Percentiles rank a stretch among this genome's conserved stretches.
Evolutionary conservation across 345 rosid genomes (phyloP).

Genomic region (Syzygium aromaticum): DNA sequence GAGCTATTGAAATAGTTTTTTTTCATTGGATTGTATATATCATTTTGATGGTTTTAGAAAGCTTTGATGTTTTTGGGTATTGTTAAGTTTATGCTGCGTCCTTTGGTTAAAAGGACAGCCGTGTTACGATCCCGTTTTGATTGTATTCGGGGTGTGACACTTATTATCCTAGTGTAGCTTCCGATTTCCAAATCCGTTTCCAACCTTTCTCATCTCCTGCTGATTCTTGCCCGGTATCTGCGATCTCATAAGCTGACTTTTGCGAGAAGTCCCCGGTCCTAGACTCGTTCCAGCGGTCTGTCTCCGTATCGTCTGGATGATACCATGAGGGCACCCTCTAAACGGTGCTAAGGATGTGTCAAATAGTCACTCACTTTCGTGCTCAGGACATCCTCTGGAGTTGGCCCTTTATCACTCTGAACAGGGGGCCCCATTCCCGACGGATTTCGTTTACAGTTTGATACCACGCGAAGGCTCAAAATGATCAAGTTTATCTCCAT

Average conservation of each 20-base stretch:
- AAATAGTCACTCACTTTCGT: background rate
- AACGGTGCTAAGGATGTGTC: background rate
- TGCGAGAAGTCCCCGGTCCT: background rate
- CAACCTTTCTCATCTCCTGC: background rate
- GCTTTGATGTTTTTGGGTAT: no score
- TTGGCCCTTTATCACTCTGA: background rate
- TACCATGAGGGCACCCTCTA: background rate
- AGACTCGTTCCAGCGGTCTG: background rate
- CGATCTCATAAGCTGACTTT: background rate
- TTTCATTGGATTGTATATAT: no score
- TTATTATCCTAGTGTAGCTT: background rate
- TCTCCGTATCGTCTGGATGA: background rate
- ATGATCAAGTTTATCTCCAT: no score
- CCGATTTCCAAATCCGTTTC: background rate
- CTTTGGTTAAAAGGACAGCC: no score
- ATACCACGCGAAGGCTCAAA: no score
- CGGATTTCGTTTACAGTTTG: no score
- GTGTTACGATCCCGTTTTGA: no score
- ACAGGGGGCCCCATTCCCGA: no score
- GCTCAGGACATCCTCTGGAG: background rate
- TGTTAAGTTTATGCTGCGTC: no score
- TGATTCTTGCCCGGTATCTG: rapidly evolving
- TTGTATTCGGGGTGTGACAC: no score
- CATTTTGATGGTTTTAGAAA: no score
- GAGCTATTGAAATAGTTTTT: no score